These are phyloP conservation scores for Hortiboletus campestris DNA, from an alignment of 768 basidiomycete genomes.

Conservation along the genomic window DNA sequence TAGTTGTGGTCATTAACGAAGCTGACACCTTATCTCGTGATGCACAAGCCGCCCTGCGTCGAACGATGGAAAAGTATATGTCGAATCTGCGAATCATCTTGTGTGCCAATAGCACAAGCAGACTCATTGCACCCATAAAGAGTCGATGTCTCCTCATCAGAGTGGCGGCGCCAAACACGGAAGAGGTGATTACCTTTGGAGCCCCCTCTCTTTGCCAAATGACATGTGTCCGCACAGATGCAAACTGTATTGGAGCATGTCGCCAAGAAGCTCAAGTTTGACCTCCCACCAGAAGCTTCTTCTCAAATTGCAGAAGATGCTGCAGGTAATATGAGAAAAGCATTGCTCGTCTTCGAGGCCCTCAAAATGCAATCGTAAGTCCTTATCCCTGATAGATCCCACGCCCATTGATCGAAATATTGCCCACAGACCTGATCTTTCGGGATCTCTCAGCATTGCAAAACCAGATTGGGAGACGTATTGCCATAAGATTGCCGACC, in stretches of 20 bases:
- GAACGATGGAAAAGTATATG: constrained; percentile 99
- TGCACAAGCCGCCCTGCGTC: constrained; percentile 92
- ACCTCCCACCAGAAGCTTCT: constrained; percentile 75
- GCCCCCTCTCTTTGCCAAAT: background rate
- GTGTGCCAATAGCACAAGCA: constrained; percentile 92
- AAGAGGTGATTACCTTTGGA: constrained; percentile 55
- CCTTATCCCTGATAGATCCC: background rate
- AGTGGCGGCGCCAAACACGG: constrained; percentile 79
- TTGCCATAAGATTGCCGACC: constrained; percentile 86
- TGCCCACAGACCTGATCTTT: constrained; percentile 68
- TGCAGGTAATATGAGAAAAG: constrained; percentile 90
- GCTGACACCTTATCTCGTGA: constrained; percentile 93
- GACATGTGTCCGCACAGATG: constrained; percentile 54
- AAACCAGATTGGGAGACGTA: constrained; percentile 99
- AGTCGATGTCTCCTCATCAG: constrained; percentile 92
- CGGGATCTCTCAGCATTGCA: constrained; percentile 75
- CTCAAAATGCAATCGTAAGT: constrained; percentile 94
- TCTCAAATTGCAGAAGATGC: constrained; percentile 78
- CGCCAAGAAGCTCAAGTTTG: constrained; percentile 74
- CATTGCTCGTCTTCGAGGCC: constrained; percentile 90
- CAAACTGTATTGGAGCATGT: constrained; percentile 72
- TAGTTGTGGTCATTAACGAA: constrained; percentile 98
- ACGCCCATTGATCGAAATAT: background rate
- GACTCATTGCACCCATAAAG: constrained; percentile 94
- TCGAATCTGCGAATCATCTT: constrained; percentile 95